Evolutionary conservation across 2,329 filamentous ascomycete species (phyloP), one percentile per base, ranked within the genome.

Genomic region (Botrytis aclada): DNA sequence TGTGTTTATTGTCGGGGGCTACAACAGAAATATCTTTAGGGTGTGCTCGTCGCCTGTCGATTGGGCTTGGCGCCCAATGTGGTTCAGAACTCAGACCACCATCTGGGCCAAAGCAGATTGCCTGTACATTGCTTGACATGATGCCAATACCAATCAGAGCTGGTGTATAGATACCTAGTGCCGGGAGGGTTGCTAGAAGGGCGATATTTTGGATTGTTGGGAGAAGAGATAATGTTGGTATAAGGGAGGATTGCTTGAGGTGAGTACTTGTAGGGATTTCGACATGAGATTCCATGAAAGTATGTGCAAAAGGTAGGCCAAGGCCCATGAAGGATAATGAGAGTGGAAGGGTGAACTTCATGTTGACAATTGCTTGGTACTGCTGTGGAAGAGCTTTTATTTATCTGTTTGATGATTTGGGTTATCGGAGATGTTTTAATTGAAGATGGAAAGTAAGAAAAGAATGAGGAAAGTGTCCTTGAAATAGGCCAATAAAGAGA

Each of bases 71-170:
- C 10, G 1, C 1, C 65, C 18, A 32, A 16, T n/a, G 7, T 29
- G 37, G 61, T 2, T 8, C 4, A 1, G 25, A 29, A n/a, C 7
- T 43, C 37, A 43, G 18, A 41, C 61, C 61, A 29, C 25, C 25
- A 56, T 5, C 14, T 7, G 37, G 4, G 8, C 4, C 37, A 12
- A 43, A 63, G 39, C 37, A 16, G 7, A 7, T 25, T 54, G 65
- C 65, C 1, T 56, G 65, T 29, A 69, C 47, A 25, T 43, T 16
- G 39, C 65, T 56, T 41, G 47, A 41, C 47, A 69, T 69, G 65
- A 69, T 69, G 32, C 47, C 65, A 14, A 69, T 69, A 7, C 65
- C 37, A n/a, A 69, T 25, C 8, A 69, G 4, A 43, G 65, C n/a
- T 41, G 47, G 47, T 29, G 65, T 43, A 37, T 69, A 69, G 34